Evolutionary conservation across 1,284 basidiomycete species (phyloP).

Genomic region (Ceraceosorus guamensis): DNA sequence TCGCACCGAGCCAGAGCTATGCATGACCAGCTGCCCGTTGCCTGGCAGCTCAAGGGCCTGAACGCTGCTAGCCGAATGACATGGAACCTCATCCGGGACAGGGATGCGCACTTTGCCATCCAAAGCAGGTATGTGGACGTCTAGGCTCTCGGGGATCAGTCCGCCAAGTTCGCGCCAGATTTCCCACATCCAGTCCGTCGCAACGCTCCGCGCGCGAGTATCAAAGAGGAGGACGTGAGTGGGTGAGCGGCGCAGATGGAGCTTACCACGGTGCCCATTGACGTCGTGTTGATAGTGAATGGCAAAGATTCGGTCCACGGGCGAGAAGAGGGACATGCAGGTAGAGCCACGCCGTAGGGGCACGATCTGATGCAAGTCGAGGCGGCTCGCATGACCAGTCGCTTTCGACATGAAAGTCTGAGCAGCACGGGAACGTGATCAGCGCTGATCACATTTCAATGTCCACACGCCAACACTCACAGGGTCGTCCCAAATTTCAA

Average conservation of each 20-base stretch:
- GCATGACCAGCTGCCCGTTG: background rate
- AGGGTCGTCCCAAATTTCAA: conserved; percentile 74
- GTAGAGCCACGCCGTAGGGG: conserved; percentile 60
- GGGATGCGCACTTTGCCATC: conserved; percentile 62
- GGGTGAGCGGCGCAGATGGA: conserved; percentile 54
- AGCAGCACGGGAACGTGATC: background rate
- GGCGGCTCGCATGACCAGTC: conserved; percentile 21
- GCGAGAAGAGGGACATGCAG: conserved; percentile 68
- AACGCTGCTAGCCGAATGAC: conserved; percentile 13
- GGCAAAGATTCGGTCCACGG: conserved; percentile 71
- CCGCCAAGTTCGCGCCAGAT: conserved; percentile 64
- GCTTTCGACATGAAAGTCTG: conserved; percentile 19
- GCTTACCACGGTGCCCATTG: conserved; percentile 51
- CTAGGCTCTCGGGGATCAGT: conserved; percentile 52
- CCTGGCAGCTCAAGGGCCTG: conserved; percentile 14
- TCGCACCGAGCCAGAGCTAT: background rate
- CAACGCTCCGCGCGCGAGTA: conserved; percentile 56
- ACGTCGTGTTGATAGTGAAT: conserved; percentile 57
- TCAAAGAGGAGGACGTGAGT: conserved; percentile 74
- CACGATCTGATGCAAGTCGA: conserved; percentile 63
- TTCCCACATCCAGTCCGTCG: conserved; percentile 74
- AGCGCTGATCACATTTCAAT: background rate
- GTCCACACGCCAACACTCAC: conserved; percentile 31
- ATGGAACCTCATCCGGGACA: conserved; percentile 54
- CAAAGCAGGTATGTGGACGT: conserved; percentile 54